These are phyloP conservation scores for Neocucurbitaria cava DNA, from an alignment of 2,329 filamentous ascomycete species.

Conservation along the genomic window DNA sequence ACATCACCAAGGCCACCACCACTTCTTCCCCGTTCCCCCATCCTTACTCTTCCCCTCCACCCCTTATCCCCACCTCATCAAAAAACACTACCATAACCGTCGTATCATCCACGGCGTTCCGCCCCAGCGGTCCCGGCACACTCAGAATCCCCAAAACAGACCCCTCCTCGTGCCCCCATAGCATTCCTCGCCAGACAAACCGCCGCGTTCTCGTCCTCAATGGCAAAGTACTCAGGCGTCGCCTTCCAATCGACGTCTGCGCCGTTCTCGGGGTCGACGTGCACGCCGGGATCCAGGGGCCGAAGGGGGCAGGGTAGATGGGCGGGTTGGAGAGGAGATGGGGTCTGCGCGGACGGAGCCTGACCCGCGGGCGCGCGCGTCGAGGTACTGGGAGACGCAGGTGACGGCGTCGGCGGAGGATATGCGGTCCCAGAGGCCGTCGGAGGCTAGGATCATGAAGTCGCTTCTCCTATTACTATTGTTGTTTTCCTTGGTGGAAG, in stretches of 20 bases:
- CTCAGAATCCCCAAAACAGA: constrained; percentile 51
- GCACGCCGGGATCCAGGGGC: constrained; percentile 42
- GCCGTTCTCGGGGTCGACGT: constrained; percentile 43
- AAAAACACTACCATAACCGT: constrained; percentile 64
- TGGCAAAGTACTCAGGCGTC: constrained; percentile 54
- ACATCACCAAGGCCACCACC: constrained; percentile 25
- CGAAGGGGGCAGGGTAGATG: constrained; percentile 9
- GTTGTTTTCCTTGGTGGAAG: too few species aligned
- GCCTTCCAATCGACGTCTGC: constrained; percentile 51
- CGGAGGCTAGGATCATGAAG: constrained; percentile 71
- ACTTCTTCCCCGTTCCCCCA: constrained; percentile 14
- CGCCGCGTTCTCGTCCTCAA: constrained; percentile 61
- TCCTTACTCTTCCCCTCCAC: not conserved
- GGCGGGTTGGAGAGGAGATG: constrained; percentile 11
- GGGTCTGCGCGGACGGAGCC: constrained; percentile 29
- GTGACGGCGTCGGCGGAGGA: constrained; percentile 64
- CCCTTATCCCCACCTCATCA: constrained; percentile 36
- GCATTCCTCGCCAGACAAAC: constrained; percentile 61
- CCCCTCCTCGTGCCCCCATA: constrained; percentile 56
- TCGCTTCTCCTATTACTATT: too few species aligned
- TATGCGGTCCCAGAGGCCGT: constrained; percentile 71
- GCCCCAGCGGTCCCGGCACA: constrained; percentile 38
- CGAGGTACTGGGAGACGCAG: constrained; percentile 64
- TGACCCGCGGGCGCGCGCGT: constrained; percentile 40
- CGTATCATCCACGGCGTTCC: constrained; percentile 58